Evolutionary conservation across 129 eudicot genomes (phyloP).

Genomic region (Centrapalus pauciflorus): DNA sequence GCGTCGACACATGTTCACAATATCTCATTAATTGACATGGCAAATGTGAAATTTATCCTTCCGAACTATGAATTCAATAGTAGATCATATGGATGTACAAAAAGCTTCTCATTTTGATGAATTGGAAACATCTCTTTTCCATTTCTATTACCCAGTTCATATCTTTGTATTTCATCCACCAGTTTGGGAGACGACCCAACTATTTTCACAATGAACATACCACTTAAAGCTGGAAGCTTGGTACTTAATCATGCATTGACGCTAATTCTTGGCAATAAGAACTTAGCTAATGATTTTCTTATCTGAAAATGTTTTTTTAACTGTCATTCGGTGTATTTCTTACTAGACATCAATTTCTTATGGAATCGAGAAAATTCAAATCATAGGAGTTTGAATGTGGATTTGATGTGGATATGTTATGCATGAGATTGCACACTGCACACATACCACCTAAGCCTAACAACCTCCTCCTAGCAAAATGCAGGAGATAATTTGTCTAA

Average conservation of each 20-base stretch:
- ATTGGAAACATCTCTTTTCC: background rate
- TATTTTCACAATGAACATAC: background rate
- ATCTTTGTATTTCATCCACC: background rate
- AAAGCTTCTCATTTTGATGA: background rate
- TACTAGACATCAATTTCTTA: background rate
- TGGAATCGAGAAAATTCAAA: background rate
- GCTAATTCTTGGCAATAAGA: background rate
- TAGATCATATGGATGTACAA: background rate
- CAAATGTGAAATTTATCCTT: background rate
- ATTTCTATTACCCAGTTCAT: background rate
- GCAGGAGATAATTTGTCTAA: background rate
- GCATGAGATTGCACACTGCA: slow-evolving; percentile 7
- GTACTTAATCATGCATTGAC: background rate
- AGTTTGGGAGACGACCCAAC: background rate
- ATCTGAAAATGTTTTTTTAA: no score
- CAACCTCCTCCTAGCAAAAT: background rate
- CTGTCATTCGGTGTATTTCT: no score
- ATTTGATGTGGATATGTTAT: background rate
- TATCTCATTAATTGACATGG: background rate
- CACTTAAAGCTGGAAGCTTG: background rate
- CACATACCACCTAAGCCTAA: background rate
- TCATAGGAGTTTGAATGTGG: background rate
- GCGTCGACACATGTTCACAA: no score
- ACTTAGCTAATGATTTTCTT: no score
- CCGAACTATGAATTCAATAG: background rate